phyloP scores from a whole-genome alignment of 768 basidiomycete genomes.

The Leccinum variicolor region DNA sequence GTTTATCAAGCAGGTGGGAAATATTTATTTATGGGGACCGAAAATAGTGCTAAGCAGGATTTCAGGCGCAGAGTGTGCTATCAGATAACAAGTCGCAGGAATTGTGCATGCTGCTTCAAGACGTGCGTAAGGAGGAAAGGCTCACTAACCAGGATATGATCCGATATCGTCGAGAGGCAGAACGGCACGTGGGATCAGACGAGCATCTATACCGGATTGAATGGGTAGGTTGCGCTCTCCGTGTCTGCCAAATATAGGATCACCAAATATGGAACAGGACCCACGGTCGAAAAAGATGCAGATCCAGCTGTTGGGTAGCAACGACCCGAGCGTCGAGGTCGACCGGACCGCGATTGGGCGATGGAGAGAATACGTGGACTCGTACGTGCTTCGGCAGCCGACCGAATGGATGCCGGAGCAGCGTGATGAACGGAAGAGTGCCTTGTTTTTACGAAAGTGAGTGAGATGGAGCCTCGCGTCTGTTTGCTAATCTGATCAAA shows the following conservation, averaged over 20 bases:
- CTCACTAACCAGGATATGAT: slow-evolving; percentile 65
- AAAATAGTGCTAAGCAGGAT: not conserved
- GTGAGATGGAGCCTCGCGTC: slow-evolving; percentile 21
- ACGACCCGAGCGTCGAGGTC: slow-evolving; percentile 63
- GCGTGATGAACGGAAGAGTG: slow-evolving; percentile 33
- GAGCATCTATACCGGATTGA: slow-evolving; percentile 76
- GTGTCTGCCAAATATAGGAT: slow-evolving; percentile 5
- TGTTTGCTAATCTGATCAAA: slow-evolving; percentile 23
- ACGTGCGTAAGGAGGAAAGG: slow-evolving; percentile 50
- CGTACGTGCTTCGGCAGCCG: slow-evolving; percentile 65
- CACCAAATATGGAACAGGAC: slow-evolving; percentile 41
- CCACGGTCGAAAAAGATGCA: slow-evolving; percentile 51
- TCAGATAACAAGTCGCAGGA: slow-evolving; percentile 87
- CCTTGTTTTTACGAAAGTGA: slow-evolving; percentile 60
- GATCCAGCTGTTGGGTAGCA: slow-evolving; percentile 55
- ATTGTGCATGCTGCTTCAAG: slow-evolving; percentile 71
- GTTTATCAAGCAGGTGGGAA: slow-evolving; percentile 85
- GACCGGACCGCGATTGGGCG: slow-evolving; percentile 48
- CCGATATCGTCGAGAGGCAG: slow-evolving; percentile 77
- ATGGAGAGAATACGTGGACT: slow-evolving; percentile 74
- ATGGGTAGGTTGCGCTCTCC: slow-evolving; percentile 54
- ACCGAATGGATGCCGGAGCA: slow-evolving; percentile 65
- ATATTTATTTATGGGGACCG: not conserved
- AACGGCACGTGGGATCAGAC: slow-evolving; percentile 68
- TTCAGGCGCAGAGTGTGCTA: slow-evolving; percentile 81